Base-by-base conservation (phyloP, 495 filamentous ascomycete genomes). In the Cercophora scortea region DNA sequence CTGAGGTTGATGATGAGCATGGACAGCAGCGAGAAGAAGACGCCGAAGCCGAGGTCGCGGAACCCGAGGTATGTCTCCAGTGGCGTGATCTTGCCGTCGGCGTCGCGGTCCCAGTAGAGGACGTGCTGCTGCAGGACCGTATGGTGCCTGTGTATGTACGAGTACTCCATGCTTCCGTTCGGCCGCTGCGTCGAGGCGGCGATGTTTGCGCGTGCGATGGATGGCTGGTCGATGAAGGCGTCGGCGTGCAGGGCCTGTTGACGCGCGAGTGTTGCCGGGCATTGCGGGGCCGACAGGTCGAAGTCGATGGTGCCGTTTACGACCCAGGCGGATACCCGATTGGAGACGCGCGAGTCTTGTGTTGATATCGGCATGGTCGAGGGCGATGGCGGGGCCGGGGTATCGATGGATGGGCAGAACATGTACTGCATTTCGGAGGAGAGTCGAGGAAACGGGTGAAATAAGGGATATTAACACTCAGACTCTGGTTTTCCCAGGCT, bases 61-160 rank as follows among this genome's bases (percentile, higher is more conserved):
- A 82, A 82, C 8, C 79, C 78, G 11, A n/a, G 45, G 65, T 71
- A 82, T 4, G 74, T 79, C 50, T 82, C 77, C 40, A 54, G 59
- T 0, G 79, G 78, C 59, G 61, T 77, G 58, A 82, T 79, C 10
- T 74, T 61, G 32, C 71, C 72, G 60, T 83, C 79, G 11, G 13
- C 3, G 51, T 64, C 56, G 32, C 61, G 59, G 45, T 64, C 78
- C 65, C 70, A 83, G 65, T 79, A 82, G 49, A 68, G 62, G 53
- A 73, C 59, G 61, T 81, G 79, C 56, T 79, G 78, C 57, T 79
- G 78, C 5, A 81, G 66, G 15, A 75, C 72, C 25, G 58, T 65
- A 52, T 65, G 42, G 45, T 32, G 40, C 16, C 10, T 25, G 15
- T 11, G 8, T 6, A 17, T 3, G 5, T 11, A 42, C 1, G 41